phyloP scores from a whole-genome alignment of 1,284 basidiomycete species.

The Coriolopsis trogii region DNA sequence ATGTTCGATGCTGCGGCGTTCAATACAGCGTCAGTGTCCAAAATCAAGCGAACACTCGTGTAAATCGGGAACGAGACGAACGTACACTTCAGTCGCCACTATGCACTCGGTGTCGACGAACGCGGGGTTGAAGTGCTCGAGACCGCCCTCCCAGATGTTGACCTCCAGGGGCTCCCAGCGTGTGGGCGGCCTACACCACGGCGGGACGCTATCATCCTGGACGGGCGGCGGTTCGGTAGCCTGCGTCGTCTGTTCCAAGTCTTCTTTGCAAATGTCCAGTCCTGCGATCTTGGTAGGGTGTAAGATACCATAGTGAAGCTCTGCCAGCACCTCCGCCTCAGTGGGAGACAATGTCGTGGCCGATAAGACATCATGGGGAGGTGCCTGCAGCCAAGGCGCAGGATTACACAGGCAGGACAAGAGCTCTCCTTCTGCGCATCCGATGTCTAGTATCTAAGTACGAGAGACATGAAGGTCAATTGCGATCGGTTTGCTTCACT shows the following conservation, averaged over 20 bases:
- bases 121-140: conserved; percentile 75
- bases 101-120: conserved; percentile 84
- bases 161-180: conserved; percentile 80
- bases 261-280: conserved; percentile 60
- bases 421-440: conserved; percentile 79
- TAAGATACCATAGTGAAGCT: conserved; percentile 36
- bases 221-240: conserved; percentile 42
- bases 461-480: not conserved
- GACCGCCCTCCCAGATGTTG: conserved; percentile 82
- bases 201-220: not conserved
- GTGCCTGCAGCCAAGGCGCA: conserved; percentile 59
- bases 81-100: conserved; percentile 85
- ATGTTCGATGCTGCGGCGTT: conserved; percentile 80
- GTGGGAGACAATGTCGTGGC: not conserved
- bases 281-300: conserved; percentile 65
- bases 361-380: conserved; percentile 12
- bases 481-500: too few species aligned
- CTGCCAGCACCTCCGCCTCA: not conserved
- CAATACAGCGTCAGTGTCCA: not conserved
- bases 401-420: conserved; percentile 72
- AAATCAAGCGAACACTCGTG: not conserved
- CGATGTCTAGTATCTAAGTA: conserved; percentile 72
- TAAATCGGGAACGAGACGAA: conserved; percentile 18
- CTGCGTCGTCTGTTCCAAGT: conserved; percentile 55
- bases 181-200: conserved; percentile 18